phyloP scores from a whole-genome alignment of 2,329 filamentous ascomycete genomes.

The Juglanconis juglandina region DNA sequence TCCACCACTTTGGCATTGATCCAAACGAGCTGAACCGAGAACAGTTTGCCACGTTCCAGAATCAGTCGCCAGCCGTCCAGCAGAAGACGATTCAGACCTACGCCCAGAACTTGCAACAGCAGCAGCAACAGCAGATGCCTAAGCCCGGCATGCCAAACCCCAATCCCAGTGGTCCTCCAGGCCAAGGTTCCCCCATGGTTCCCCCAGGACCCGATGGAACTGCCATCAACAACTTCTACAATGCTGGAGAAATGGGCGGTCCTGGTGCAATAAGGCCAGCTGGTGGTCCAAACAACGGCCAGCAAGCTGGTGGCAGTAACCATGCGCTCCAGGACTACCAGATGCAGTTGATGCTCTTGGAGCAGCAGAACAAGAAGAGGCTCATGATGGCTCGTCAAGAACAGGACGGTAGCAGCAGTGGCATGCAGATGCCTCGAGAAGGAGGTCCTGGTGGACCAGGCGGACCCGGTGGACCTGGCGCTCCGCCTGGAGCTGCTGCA shows the following conservation, averaged over 20 bases:
- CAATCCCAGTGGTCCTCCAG: slow-evolving; percentile 62
- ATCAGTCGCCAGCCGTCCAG: slow-evolving; percentile 59
- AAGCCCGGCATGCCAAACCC: slow-evolving; percentile 76
- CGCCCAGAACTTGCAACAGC: slow-evolving; percentile 77
- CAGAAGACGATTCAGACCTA: slow-evolving; percentile 85
- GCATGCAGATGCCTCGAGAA: slow-evolving; percentile 48
- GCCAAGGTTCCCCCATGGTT: slow-evolving; percentile 82
- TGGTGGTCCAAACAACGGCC: slow-evolving; percentile 41
- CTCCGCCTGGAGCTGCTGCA: slow-evolving; percentile 32
- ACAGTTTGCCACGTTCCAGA: slow-evolving; percentile 66
- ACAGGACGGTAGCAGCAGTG: slow-evolving; percentile 61
- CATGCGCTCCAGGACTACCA: slow-evolving; percentile 85
- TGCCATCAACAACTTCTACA: slow-evolving; percentile 58
- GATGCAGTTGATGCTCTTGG: slow-evolving; percentile 83
- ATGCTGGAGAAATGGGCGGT: slow-evolving; percentile 56
- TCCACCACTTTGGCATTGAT: slow-evolving; percentile 70
- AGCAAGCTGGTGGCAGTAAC: slow-evolving; percentile 59
- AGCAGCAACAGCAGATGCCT: slow-evolving; percentile 77
- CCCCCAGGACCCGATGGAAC: slow-evolving; percentile 65
- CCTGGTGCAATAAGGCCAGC: slow-evolving; percentile 56
- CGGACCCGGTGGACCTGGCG: slow-evolving; percentile 47
- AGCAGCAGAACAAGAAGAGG: slow-evolving; percentile 84
- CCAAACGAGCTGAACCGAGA: slow-evolving; percentile 68
- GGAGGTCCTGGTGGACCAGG: slow-evolving; percentile 47
- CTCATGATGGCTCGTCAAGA: slow-evolving; percentile 78